Evolutionary conservation across 1,284 basidiomycete genomes (phyloP).

Genomic region (Rhizoctonia solani): DNA sequence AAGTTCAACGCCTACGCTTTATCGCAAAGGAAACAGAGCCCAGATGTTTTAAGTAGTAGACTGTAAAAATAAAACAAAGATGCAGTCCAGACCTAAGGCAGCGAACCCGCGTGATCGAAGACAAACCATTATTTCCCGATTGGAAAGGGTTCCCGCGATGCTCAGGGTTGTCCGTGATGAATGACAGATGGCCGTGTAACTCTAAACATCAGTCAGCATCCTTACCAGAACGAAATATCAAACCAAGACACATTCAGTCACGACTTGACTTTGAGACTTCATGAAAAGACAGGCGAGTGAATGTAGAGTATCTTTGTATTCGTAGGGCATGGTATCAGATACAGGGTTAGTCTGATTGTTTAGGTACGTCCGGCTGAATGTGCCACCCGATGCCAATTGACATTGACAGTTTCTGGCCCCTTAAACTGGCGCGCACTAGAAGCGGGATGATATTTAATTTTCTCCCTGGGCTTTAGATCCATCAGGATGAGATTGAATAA

Average conservation of each 20-base stretch:
- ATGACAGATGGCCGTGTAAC: neutral
- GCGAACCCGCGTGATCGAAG: constrained; percentile 1
- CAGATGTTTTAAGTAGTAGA: too few species aligned
- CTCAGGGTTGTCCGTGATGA: constrained; percentile 10
- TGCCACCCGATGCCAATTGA: neutral
- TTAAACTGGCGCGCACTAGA: constrained; percentile 12
- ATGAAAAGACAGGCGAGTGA: neutral
- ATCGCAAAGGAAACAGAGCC: too few species aligned
- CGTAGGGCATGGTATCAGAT: neutral
- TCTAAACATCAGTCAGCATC: neutral
- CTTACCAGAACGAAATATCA: neutral
- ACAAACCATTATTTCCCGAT: neutral
- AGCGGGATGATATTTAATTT: constrained; percentile 11
- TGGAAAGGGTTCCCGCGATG: constrained; percentile 3
- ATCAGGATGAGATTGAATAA: neutral
- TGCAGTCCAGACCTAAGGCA: neutral
- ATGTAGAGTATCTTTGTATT: neutral
- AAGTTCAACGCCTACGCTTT: too few species aligned
- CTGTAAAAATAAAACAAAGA: neutral
- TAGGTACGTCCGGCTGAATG: neutral
- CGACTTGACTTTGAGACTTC: too few species aligned
- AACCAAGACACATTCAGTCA: too few species aligned
- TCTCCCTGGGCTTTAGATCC: neutral
- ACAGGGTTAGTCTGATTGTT: neutral
- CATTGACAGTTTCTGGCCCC: neutral